Conservation (phyloP, 2,329 filamentous ascomycete species). For the Penicillium sp. region DNA sequence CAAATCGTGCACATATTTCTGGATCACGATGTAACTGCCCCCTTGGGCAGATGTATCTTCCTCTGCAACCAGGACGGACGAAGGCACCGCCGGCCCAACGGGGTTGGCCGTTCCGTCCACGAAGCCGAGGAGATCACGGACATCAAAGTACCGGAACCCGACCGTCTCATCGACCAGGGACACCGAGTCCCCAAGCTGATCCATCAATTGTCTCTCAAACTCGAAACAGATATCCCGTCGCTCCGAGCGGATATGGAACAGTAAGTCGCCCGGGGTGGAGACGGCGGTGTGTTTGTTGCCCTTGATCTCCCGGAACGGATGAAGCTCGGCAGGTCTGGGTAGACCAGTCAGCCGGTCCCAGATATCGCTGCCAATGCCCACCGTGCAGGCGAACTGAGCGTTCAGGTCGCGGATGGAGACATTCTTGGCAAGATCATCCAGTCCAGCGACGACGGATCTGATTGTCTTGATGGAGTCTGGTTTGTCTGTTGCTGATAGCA, state of each 20-base stretch:
- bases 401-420: constrained; percentile 54
- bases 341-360: constrained; percentile 54
- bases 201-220: constrained; percentile 59
- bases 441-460: constrained; percentile 48
- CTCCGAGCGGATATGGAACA: constrained; percentile 62
- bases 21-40: constrained; percentile 62
- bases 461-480: constrained; percentile 45
- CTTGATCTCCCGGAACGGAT: constrained; percentile 51
- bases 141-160: constrained; percentile 63
- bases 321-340: constrained; percentile 55
- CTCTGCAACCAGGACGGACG: constrained; percentile 48
- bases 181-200: constrained; percentile 51
- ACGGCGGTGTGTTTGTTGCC: constrained; percentile 55
- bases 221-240: constrained; percentile 61
- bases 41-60: constrained; percentile 47
- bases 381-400: constrained; percentile 54
- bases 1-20: constrained; percentile 61
- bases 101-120: constrained; percentile 65
- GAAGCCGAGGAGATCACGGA: constrained; percentile 61
- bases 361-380: constrained; percentile 56
- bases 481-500: constrained; percentile 46
- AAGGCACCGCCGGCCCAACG: constrained; percentile 47
- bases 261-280: constrained; percentile 58
- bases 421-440: constrained; percentile 55
- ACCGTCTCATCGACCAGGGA: constrained; percentile 55